A percentile compares a stretch with the other conserved stretches of the same genome.
Conservation (phyloP, 176 grass and related monocot genomes). For the Phyllostachys edulis region DNA sequence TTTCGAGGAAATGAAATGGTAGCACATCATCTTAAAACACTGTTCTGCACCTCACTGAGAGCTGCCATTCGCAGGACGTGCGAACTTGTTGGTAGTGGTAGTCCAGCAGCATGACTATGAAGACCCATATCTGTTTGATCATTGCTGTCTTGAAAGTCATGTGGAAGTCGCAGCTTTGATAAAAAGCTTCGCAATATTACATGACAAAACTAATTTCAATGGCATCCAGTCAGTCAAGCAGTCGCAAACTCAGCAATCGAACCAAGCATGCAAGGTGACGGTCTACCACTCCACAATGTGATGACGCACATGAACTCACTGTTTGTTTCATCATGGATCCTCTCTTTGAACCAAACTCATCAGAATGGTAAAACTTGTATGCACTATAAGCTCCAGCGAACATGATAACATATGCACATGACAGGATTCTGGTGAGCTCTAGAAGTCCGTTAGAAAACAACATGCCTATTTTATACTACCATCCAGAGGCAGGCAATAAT, state of each 20-base stretch:
- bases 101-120: background rate
- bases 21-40: slow-evolving; percentile 1
- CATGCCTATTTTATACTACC: background rate
- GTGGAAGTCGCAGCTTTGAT: slow-evolving; percentile 47
- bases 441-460: background rate
- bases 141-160: slow-evolving; percentile 42
- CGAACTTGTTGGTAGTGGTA: background rate
- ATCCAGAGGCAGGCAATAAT: background rate
- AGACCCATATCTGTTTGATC: slow-evolving; percentile 9
- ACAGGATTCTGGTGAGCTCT: background rate
- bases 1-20: background rate
- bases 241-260: background rate
- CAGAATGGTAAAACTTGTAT: slow-evolving; percentile 10
- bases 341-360: slow-evolving; percentile 33
- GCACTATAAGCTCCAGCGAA: background rate
- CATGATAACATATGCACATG: slow-evolving; percentile 26
- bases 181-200: slow-evolving; percentile 53
- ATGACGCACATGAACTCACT: slow-evolving; percentile 38
- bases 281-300: slow-evolving; percentile 18
- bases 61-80: slow-evolving; percentile 25
- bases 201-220: slow-evolving; percentile 52
- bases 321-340: slow-evolving; percentile 30
- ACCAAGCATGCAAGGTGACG: slow-evolving; percentile 38
- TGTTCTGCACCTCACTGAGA: slow-evolving; percentile 29
- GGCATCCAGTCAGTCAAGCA: slow-evolving; percentile 44